A percentile compares a stretch with the other conserved stretches of the same genome.
phyloP scores from a whole-genome alignment of 2,329 filamentous ascomycete genomes.

The Pseudocercospora pini-densiflorae region DNA sequence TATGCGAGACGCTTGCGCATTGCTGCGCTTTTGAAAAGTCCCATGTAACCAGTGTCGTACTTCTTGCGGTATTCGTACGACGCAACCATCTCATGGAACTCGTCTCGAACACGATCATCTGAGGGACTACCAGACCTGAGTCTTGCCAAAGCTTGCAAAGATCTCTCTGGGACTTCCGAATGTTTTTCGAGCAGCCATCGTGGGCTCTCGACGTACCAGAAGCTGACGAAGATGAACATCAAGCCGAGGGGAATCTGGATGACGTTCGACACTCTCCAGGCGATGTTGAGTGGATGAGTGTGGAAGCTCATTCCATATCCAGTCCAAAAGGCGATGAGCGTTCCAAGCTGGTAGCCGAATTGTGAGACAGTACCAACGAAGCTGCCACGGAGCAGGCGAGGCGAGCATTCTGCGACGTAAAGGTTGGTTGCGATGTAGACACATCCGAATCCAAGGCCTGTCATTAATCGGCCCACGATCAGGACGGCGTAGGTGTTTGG shows the following conservation, averaged over 20 bases:
- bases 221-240: constrained; percentile 43
- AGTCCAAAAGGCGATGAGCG: constrained; percentile 51
- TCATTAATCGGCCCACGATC: constrained; percentile 47
- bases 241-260: constrained; percentile 50
- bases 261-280: constrained; percentile 49
- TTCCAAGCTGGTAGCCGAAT: constrained; percentile 51
- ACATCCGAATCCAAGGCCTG: constrained; percentile 48
- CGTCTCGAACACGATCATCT: constrained; percentile 39
- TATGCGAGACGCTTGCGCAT: constrained; percentile 46
- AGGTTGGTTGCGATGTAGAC: constrained; percentile 50
- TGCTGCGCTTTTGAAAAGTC: constrained; percentile 39
- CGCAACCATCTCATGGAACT: constrained; percentile 47
- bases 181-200: constrained; percentile 31
- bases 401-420: constrained; percentile 50
- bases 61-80: constrained; percentile 42
- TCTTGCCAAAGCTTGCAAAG: constrained; percentile 39
- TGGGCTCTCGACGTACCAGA: constrained; percentile 46
- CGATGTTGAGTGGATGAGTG: constrained; percentile 47
- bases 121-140: constrained; percentile 39
- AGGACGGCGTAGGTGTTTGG: constrained; percentile 50
- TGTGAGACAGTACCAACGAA: constrained; percentile 49
- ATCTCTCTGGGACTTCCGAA: constrained; percentile 28
- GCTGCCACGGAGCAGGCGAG: constrained; percentile 45
- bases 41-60: constrained; percentile 41
- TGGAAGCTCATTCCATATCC: constrained; percentile 52